Evolutionary conservation across 805 yeast species (phyloP), one percentile per base, ranked within the genome.

Genomic region (Diddensiella caesifluorescens): DNA sequence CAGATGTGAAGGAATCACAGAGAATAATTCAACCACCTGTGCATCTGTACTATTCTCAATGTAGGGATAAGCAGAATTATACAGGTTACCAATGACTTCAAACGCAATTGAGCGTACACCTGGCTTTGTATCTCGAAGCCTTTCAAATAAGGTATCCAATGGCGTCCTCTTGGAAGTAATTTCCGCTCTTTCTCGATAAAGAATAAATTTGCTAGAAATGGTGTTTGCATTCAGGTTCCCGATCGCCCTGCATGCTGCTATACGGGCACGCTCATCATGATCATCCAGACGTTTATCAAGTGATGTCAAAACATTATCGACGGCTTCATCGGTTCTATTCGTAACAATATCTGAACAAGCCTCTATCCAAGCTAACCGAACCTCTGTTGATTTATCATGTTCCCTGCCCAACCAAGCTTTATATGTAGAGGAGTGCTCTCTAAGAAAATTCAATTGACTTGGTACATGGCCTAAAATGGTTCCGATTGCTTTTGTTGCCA

Each of bases 401-500:
- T 82, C 73, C 50, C 88, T 83, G 48, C 80, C 80, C 41, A 83
- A 59, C 95, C 95, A 88, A 22, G 69, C 72, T 12, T 63, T 57
- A 75, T 81, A 87, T 1, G 83, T 74, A 10, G 75, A 75, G 28
- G 69, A 70, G 51, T 80, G 85, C 0, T 69, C 66, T 1, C 71
- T 60, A 9, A 73, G 68, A 57, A 87, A 84, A 51, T 79, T 79
- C 3, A 78, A 56, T 19, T 71, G 68, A 1, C 80, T 69, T 0
- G 73, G 67, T 6, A 62, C 61, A 9, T 66, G 58, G 0, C 76
- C 63, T 1, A 87, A 58, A 56, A 89, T 75, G 30, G 70, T 61
- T 0, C 95, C 90, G 2, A 89, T 72, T 0, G 92, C 75, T 33
- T 74, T 74, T 0, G 94, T 83, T 0, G 95, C 88, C 40, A 82